A percentile compares a stretch with the other conserved stretches of the same genome.
Conservation (phyloP, 169 alveolate species). For the Eimeria falciformis region DNA sequence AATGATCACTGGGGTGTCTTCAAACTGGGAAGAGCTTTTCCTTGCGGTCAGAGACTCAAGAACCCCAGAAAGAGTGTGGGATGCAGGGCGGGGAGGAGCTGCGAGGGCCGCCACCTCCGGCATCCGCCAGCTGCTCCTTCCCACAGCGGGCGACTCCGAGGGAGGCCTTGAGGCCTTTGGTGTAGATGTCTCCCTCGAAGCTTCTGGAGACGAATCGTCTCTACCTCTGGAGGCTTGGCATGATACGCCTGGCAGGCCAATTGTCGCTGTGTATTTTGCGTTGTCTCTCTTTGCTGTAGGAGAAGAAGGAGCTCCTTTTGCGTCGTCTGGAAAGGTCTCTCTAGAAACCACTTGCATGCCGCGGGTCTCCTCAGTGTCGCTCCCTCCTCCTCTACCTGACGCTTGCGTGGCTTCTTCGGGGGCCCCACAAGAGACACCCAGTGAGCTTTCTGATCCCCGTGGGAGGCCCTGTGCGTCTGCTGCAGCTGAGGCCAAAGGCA, state of each 20-base stretch:
- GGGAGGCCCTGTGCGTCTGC: background rate
- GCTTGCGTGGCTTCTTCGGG: no score
- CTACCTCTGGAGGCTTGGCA: no score
- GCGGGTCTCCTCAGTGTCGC: no score
- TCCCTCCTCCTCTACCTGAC: no score
- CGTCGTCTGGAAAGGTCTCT: no score
- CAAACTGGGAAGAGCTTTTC: background rate
- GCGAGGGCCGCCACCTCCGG: background rate
- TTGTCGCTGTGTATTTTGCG: background rate
- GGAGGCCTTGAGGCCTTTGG: background rate
- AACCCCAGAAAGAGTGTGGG: background rate
- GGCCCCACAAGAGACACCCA: no score
- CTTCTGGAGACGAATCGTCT: no score
- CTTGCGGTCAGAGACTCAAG: background rate
- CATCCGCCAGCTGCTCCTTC: constrained; percentile 55
- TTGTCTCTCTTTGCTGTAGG: background rate
- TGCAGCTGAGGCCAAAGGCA: background rate
- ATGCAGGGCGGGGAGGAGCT: background rate
- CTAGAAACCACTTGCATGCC: no score
- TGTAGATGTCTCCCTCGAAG: background rate
- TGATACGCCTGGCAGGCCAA: background rate
- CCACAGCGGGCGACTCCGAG: background rate
- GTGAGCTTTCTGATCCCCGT: background rate
- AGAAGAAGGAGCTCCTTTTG: background rate
- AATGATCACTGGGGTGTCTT: background rate